These are phyloP conservation scores for Astrothelium subdiscretum DNA, from an alignment of 495 filamentous ascomycete genomes.

Conservation along the genomic window DNA sequence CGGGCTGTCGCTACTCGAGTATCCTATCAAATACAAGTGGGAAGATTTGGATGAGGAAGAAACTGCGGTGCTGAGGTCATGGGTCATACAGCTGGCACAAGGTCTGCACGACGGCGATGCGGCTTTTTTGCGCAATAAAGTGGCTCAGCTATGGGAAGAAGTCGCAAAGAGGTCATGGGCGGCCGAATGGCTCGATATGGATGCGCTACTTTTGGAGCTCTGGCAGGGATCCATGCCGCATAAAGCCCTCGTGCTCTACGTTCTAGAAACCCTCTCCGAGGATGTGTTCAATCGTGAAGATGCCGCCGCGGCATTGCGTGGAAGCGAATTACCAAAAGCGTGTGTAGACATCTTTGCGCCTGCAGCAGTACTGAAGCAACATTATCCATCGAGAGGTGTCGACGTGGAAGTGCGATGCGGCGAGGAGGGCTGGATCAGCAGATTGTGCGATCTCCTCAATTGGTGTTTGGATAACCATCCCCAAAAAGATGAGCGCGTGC, in stretches of 20 bases:
- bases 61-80: conserved; percentile 49
- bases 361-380: conserved; percentile 55
- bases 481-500: conserved; percentile 49
- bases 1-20: conserved; percentile 79
- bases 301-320: conserved; percentile 66
- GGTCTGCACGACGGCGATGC: conserved; percentile 62
- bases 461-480: conserved; percentile 45
- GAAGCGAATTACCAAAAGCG: conserved; percentile 70
- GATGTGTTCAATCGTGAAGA: conserved; percentile 90
- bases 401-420: conserved; percentile 55
- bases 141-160: conserved; percentile 91
- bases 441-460: conserved; percentile 61
- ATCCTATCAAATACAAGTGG: conserved; percentile 75
- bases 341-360: conserved; percentile 91
- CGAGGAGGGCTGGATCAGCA: conserved; percentile 73
- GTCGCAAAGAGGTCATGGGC: conserved; percentile 88
- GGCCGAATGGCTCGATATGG: conserved; percentile 88
- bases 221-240: conserved; percentile 55
- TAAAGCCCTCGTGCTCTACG: conserved; percentile 67
- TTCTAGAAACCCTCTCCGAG: conserved; percentile 88
- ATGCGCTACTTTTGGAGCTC: conserved; percentile 63
- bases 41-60: conserved; percentile 55
- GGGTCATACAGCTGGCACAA: conserved; percentile 70
- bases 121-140: conserved; percentile 78
- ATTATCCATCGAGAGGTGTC: conserved; percentile 56